Base-by-base conservation (phyloP, 495 filamentous ascomycete species). In the Hyaloscypha finlandica region DNA sequence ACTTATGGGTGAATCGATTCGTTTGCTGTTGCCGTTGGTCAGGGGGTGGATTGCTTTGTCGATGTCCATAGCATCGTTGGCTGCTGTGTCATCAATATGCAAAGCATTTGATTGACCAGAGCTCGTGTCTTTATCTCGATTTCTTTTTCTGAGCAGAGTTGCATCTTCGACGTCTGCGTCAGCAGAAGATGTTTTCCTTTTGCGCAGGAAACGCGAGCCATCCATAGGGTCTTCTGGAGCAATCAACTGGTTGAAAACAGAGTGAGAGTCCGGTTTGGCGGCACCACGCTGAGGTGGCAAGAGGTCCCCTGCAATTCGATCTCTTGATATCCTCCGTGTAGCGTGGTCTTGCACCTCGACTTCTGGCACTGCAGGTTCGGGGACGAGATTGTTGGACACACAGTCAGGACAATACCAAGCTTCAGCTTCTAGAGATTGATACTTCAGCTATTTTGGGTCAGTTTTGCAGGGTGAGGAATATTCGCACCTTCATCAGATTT, bases 321-420 rank as follows among this genome's bases (percentile, higher is more conserved):
- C 71, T 64, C 71, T 59, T 42, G 71, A 70, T 66, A 73, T 73
- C 53, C 71, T 60, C 12, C 68, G 55, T 11, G 71, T 53, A 35
- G 37, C 19, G 29, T 57, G 31, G 35, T 73, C 65, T 1, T 71
- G 51, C 71, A 16, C 45, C 71, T 74, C 60, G 25, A 59, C 70
- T 48, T 69, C 66, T 61, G 48, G 35, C 29, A 68, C 75, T 32
- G 77, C 77, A 58, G 81, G 75, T 45, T 78, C 81, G 30, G 86
- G 82, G 39, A 87, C 84, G 14, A 88, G 78, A 61, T 86, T 89
- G 68, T 93, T 88, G 45, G 80, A 81, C 31, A 89, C 82, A 73
- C 94, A 98, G 35, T 84, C 84, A 12, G 86, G 87, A 77, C 94
- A 98, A 74, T 88, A 87, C 94, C 94, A 98, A 22, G 78, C 80